Evolutionary conservation across 768 basidiomycete genomes (phyloP), one percentile per base, ranked within the genome.

Genomic region (Agaricus blazei): DNA sequence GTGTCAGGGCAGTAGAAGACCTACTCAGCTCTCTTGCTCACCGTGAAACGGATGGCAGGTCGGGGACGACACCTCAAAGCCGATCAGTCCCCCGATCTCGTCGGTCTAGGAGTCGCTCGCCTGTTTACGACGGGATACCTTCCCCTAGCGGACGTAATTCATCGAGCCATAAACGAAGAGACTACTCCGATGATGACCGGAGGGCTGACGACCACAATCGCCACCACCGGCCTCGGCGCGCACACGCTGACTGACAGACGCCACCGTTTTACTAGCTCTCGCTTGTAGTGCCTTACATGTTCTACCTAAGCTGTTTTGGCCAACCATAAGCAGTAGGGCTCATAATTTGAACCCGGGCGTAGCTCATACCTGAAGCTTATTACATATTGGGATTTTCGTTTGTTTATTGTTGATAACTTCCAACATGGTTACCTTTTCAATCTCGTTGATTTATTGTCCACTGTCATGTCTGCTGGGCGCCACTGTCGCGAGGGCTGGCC

Each of bases 1-100:
- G 79, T 0, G 63, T 87, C 63, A 79, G 72, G 60, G 88, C 77
- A 15, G 87, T 88, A 4, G 85, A 90, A 65, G 78, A 78, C n/a
- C 62, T 90, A 52, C 67, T 90, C 58, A 80, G 67, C 58, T 77
- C 70, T 42, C 67, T 87, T 46, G 77, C 74, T 38, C 69, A 67
- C 34, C 64, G 70, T 11, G 67, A 64, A 42, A 57, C 56, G 9
- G 68, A 54, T 27, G 59, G 64, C 36, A 31, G 54, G 42, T 54
- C 56, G 38, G 48, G 44, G 24, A 23, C 19, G 24, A 51, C 49
- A 9, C 56, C 48, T 28, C 44, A 41, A n/a, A 51, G 31, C 34
- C 50, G 50, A 48, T 48, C 53, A 48, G 42, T 54, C 34, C 58
- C 49, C 9, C 64, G 59, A 50, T 59, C 62, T 19, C 56, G 49